A percentile compares a stretch with the other conserved stretches of the same genome.
phyloP scores from a whole-genome alignment of 192 early-diverging fungal genomes.

The Coemansia sp. region DNA sequence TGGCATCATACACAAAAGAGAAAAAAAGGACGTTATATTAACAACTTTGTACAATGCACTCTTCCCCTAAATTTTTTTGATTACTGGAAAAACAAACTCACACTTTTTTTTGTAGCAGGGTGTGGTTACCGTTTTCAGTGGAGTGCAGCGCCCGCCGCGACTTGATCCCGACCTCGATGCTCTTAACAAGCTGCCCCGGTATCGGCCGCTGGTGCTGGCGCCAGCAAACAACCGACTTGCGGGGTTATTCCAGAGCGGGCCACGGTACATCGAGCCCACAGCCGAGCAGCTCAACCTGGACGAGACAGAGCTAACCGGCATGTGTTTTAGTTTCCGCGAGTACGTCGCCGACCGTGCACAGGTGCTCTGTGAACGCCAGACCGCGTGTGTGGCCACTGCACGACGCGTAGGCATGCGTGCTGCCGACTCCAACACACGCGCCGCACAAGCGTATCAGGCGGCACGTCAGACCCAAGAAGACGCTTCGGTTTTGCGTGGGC shows the following conservation, averaged over 20 bases:
- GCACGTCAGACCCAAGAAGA: conserved; percentile 40
- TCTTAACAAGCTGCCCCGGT: conserved; percentile 43
- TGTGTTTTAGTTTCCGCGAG: conserved; percentile 54
- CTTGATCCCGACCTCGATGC: conserved; percentile 53
- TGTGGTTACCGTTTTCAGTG: conserved; percentile 51
- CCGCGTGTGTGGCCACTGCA: conserved; percentile 29
- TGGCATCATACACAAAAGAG: too few relatives aligned
- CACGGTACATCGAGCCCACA: conserved; percentile 55
- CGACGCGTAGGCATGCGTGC: conserved; percentile 38
- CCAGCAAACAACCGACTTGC: conserved; percentile 47
- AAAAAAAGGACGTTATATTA: conserved; percentile 1
- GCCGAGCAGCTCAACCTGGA: conserved; percentile 54
- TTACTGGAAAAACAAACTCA: too few relatives aligned
- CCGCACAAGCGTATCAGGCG: conserved; percentile 26
- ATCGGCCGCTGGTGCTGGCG: conserved; percentile 48
- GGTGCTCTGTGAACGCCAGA: conserved; percentile 42
- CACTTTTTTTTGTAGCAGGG: conserved; percentile 39
- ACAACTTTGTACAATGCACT: not conserved
- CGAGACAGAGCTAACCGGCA: conserved; percentile 48
- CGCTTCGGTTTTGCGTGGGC: conserved; percentile 30
- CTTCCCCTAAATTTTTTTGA: too few relatives aligned
- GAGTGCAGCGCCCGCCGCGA: conserved; percentile 37
- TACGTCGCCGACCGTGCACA: conserved; percentile 41
- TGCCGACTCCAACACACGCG: conserved; percentile 21
- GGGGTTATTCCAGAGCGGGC: conserved; percentile 44